A percentile compares a stretch with the other conserved stretches of the same genome.
Evolutionary conservation across 192 early-diverging fungal genomes (phyloP).

Genomic region (Linnemannia exigua): DNA sequence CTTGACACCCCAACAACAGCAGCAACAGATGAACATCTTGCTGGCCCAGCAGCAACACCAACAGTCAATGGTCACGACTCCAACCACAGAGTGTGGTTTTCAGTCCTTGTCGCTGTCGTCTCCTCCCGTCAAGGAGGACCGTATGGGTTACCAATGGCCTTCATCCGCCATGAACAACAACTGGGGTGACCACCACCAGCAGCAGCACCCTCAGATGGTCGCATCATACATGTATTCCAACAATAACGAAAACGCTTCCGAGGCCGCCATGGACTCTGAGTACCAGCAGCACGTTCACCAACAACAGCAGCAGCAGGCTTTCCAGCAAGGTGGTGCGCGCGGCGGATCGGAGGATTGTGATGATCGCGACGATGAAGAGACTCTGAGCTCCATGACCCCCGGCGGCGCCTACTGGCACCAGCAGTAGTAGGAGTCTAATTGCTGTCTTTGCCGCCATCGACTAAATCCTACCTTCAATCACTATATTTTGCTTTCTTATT

Average conservation of each 20-base stretch:
- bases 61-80: constrained; percentile 32
- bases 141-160: constrained; percentile 18
- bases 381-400: not conserved
- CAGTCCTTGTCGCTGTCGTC: constrained; percentile 46
- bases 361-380: constrained; percentile 17
- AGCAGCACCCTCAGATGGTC: constrained; percentile 1
- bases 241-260: not conserved
- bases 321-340: not conserved
- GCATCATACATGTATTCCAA: constrained; percentile 20
- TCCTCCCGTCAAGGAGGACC: constrained; percentile 41
- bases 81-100: constrained; percentile 54
- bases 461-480: not conserved
- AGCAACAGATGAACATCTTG: constrained; percentile 35
- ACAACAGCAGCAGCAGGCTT: constrained; percentile 10
- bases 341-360: constrained; percentile 14
- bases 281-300: constrained; percentile 5
- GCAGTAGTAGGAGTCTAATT: not conserved
- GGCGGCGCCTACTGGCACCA: not conserved
- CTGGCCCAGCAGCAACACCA: constrained; percentile 35
- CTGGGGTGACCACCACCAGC: not conserved
- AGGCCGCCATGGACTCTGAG: not conserved
- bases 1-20: constrained; percentile 37
- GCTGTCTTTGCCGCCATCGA: constrained; percentile 29
- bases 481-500: constrained; percentile 8
- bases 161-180: not conserved